A percentile compares a stretch with the other conserved stretches of the same genome.
Evolutionary conservation across 108 stramenopile species (phyloP).

Genomic region (Discostella pseudostelligera): DNA sequence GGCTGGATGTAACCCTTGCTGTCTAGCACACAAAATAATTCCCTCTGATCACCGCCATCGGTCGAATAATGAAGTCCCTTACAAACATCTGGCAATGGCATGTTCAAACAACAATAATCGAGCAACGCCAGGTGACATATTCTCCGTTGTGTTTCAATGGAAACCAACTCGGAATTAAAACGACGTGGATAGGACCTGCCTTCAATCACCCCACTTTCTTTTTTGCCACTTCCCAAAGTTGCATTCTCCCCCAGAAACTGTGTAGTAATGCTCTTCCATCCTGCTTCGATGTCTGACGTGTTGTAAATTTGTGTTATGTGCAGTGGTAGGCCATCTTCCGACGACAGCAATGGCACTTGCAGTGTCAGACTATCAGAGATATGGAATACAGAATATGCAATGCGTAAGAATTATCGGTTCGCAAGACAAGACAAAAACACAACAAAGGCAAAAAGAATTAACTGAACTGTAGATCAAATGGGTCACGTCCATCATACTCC

Average conservation of each 20-base stretch:
- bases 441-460: no score
- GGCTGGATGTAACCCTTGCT: slow-evolving; percentile 8
- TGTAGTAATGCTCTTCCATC: slow-evolving; percentile 15
- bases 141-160: slow-evolving; percentile 20
- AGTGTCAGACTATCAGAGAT: slow-evolving; percentile 13
- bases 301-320: slow-evolving; percentile 45
- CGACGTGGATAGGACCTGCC: slow-evolving; percentile 40
- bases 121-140: slow-evolving; percentile 32
- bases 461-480: slow-evolving; percentile 38
- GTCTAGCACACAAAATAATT: slow-evolving; percentile 22
- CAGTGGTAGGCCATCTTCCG: slow-evolving; percentile 17
- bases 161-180: slow-evolving; percentile 25
- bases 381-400: not conserved
- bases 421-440: no score
- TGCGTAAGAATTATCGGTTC: no score
- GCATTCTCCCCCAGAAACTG: slow-evolving; percentile 20
- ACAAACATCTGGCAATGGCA: slow-evolving; percentile 35
- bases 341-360: slow-evolving; percentile 36
- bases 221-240: not conserved
- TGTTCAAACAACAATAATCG: slow-evolving; percentile 42
- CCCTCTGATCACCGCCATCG: slow-evolving; percentile 11
- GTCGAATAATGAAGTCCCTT: slow-evolving; percentile 14
- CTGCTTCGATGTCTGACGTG: slow-evolving; percentile 22
- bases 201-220: slow-evolving; percentile 19
- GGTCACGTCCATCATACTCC: slow-evolving; percentile 30